Percentiles rank a stretch among this genome's conserved stretches.
These are phyloP conservation scores for Russula sp. DNA, from an alignment of 768 basidiomycete genomes.

Conservation along the genomic window DNA sequence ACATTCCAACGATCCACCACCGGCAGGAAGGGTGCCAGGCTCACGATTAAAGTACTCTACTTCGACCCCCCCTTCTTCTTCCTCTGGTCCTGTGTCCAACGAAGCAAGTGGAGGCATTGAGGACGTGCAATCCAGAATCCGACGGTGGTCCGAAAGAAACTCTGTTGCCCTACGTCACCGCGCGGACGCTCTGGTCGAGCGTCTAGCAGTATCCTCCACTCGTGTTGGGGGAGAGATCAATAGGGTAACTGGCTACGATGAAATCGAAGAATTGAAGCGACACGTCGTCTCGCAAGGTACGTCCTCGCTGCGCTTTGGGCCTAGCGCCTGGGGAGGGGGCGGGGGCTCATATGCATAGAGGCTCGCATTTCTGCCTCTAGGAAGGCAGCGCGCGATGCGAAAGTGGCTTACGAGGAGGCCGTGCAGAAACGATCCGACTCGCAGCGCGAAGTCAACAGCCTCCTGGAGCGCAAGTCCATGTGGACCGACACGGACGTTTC, in stretches of 20 bases:
- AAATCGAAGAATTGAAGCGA: constrained; percentile 76
- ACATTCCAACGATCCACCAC: neutral
- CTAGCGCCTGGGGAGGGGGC: neutral
- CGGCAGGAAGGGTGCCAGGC: neutral
- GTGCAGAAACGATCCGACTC: constrained; percentile 76
- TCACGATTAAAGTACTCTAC: neutral
- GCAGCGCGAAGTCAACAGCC: constrained; percentile 93
- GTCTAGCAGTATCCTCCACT: constrained; percentile 56
- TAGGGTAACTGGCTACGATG: constrained; percentile 85
- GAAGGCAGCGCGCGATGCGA: constrained; percentile 62
- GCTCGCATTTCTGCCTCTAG: constrained; percentile 61
- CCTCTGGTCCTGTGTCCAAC: neutral
- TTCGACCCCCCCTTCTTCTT: neutral
- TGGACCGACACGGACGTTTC: constrained; percentile 89
- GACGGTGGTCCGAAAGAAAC: constrained; percentile 41
- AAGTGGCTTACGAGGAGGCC: constrained; percentile 68
- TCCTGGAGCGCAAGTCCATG: constrained; percentile 86
- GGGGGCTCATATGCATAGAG: constrained; percentile 45
- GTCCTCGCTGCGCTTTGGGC: constrained; percentile 22
- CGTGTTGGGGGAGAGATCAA: constrained; percentile 77
- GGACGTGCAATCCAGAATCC: constrained; percentile 19
- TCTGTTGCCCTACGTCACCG: constrained; percentile 41
- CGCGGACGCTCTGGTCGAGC: constrained; percentile 52
- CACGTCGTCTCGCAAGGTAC: constrained; percentile 78
- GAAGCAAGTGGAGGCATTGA: neutral